A percentile compares a stretch with the other conserved stretches of the same genome.
Evolutionary conservation across 2,329 filamentous ascomycete genomes (phyloP).

Genomic region (Zarea fungicola): DNA sequence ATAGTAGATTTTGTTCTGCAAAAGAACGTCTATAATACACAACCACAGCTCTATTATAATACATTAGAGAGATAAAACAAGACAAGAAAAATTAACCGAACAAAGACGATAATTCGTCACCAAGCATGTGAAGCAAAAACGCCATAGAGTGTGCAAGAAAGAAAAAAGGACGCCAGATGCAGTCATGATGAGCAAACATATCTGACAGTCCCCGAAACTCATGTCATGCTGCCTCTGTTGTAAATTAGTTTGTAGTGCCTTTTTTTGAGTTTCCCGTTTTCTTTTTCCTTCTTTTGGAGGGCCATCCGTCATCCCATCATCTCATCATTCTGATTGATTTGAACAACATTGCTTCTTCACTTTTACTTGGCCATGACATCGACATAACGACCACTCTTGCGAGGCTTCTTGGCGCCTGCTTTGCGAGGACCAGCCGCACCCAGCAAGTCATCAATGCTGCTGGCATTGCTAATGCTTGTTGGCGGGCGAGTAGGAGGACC

Average conservation of each 20-base stretch:
- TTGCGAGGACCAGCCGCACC: slow-evolving; percentile 69
- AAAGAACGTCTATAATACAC: slow-evolving; percentile 12
- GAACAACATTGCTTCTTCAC: neutral
- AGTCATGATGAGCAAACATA: neutral
- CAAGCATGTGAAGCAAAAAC: slow-evolving; percentile 6
- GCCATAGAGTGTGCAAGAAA: neutral
- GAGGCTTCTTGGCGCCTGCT: slow-evolving; percentile 59
- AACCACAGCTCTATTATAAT: neutral
- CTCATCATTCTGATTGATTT: neutral
- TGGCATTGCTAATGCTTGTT: slow-evolving; percentile 86
- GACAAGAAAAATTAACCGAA: too few species aligned
- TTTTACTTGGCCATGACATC: slow-evolving; percentile 82
- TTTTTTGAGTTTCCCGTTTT: neutral
- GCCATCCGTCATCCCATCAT: too few species aligned
- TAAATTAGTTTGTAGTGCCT: neutral
- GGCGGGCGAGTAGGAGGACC: slow-evolving; percentile 63
- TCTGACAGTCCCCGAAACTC: neutral
- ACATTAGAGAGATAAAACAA: slow-evolving; percentile 7
- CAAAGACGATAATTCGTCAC: neutral
- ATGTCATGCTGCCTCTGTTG: neutral
- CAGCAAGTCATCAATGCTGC: slow-evolving; percentile 88
- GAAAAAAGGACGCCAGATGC: neutral
- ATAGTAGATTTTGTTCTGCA: slow-evolving; percentile 6
- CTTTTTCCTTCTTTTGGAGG: slow-evolving; percentile 5
- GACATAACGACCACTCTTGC: slow-evolving; percentile 84